A percentile compares a stretch with the other conserved stretches of the same genome.
Evolutionary conservation across 2,329 filamentous ascomycete species (phyloP).

Genomic region (Xylariales sp.): DNA sequence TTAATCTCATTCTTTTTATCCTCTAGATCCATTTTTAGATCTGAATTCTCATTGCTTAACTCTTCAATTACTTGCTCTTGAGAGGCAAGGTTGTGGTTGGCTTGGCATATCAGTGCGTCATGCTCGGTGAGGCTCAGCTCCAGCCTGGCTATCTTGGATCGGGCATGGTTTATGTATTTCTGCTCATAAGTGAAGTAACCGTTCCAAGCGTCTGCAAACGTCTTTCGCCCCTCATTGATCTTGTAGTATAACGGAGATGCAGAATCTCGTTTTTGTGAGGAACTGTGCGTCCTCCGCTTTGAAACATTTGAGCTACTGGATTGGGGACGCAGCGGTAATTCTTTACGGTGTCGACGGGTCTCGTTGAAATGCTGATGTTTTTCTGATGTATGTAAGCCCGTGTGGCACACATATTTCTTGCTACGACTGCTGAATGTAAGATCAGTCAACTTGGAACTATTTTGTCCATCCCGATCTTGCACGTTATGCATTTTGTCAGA

Average conservation of each 20-base stretch:
- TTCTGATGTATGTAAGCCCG: too few species aligned
- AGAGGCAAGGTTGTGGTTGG: background rate
- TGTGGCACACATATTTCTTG: too few species aligned
- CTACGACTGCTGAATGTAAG: too few species aligned
- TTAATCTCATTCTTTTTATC: background rate
- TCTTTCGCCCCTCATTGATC: background rate
- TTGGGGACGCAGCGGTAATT: background rate
- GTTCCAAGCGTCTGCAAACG: background rate
- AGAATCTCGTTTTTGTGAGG: background rate
- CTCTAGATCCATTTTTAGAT: background rate
- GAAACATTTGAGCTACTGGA: background rate
- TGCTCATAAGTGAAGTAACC: background rate
- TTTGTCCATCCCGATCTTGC: too few species aligned
- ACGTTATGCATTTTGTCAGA: too few species aligned
- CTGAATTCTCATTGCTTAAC: background rate
- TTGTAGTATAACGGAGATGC: background rate
- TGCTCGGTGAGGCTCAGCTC: background rate
- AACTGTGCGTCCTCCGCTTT: background rate
- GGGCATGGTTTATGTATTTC: background rate
- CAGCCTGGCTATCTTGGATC: background rate
- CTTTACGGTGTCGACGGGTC: too few species aligned
- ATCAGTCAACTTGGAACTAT: too few species aligned
- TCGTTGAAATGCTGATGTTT: too few species aligned
- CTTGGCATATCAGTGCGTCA: background rate
- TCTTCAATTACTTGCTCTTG: background rate